These are phyloP conservation scores for Penicillium sp. DNA, from an alignment of 2,329 filamentous ascomycete genomes.

Conservation along the genomic window DNA sequence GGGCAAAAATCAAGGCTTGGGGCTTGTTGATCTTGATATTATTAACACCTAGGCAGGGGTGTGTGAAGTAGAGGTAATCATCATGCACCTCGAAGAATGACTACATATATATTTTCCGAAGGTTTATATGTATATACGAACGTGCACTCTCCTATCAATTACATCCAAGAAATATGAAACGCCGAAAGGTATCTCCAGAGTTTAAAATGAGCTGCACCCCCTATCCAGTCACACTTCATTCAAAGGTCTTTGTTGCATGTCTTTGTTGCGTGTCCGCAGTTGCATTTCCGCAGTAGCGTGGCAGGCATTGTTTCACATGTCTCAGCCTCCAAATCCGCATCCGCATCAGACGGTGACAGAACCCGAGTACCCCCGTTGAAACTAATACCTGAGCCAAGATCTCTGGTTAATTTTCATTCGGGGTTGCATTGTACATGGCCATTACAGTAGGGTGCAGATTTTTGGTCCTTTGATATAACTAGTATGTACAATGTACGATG, in stretches of 20 bases:
- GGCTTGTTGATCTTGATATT: neutral
- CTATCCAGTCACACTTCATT: neutral
- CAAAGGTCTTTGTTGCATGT: constrained; percentile 14
- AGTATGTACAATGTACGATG: neutral
- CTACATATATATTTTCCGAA: neutral
- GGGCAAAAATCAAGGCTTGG: neutral
- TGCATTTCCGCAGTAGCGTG: constrained; percentile 13
- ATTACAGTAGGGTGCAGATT: neutral
- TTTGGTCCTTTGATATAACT: neutral
- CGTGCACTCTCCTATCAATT: neutral
- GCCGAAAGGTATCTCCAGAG: neutral
- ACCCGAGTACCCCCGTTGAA: neutral
- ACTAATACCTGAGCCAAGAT: neutral
- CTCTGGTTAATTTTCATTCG: neutral
- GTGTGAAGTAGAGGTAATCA: neutral
- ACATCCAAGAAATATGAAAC: neutral
- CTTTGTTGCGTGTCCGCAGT: constrained; percentile 11
- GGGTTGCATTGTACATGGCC: neutral
- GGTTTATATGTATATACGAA: neutral
- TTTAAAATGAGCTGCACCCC: neutral
- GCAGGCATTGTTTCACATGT: constrained; percentile 18
- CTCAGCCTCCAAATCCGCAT: constrained; percentile 9
- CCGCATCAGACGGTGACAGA: neutral
- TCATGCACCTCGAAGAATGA: neutral
- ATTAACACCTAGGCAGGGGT: too few relatives aligned